phyloP scores from a whole-genome alignment of 164 flowering plant genomes.

The Vitis rupestris region DNA sequence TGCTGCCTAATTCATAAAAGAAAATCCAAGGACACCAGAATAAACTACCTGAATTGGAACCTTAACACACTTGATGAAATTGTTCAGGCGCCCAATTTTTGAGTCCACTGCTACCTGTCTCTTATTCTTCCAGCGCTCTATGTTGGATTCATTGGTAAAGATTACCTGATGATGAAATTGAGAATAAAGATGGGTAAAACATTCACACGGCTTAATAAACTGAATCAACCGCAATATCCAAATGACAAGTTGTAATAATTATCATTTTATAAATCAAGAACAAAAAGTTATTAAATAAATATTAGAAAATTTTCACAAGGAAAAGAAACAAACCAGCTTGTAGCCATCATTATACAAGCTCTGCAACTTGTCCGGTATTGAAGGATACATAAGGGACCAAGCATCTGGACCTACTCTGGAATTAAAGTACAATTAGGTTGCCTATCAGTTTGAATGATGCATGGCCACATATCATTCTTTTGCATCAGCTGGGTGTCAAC shows the following conservation, averaged over 20 bases:
- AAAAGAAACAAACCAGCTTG: conserved; percentile 65
- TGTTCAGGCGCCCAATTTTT: conserved; percentile 75
- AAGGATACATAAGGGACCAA: conserved; percentile 89
- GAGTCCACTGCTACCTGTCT: conserved; percentile 89
- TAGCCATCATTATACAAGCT: conserved; percentile 77
- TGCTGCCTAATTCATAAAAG: too few species aligned
- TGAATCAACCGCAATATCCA: too few species aligned
- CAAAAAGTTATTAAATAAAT: background rate
- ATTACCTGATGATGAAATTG: conserved; percentile 53
- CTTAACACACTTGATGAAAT: conserved; percentile 61
- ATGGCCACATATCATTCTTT: too few species aligned
- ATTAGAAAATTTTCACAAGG: conserved; percentile 3
- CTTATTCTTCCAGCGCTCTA: conserved; percentile 89
- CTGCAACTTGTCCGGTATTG: conserved; percentile 83
- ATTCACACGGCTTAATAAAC: too few species aligned
- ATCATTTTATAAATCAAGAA: background rate
- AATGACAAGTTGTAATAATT: too few species aligned
- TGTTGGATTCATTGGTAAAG: conserved; percentile 93
- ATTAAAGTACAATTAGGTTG: conserved; percentile 8
- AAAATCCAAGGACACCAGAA: background rate
- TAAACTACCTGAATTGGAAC: conserved; percentile 76
- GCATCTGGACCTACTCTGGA: conserved; percentile 87
- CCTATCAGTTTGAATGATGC: background rate
- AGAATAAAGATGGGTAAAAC: background rate
- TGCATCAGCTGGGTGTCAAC: too few species aligned